These are phyloP conservation scores for Orbilia oligospora DNA, from an alignment of 2,329 filamentous ascomycete species.

Conservation along the genomic window DNA sequence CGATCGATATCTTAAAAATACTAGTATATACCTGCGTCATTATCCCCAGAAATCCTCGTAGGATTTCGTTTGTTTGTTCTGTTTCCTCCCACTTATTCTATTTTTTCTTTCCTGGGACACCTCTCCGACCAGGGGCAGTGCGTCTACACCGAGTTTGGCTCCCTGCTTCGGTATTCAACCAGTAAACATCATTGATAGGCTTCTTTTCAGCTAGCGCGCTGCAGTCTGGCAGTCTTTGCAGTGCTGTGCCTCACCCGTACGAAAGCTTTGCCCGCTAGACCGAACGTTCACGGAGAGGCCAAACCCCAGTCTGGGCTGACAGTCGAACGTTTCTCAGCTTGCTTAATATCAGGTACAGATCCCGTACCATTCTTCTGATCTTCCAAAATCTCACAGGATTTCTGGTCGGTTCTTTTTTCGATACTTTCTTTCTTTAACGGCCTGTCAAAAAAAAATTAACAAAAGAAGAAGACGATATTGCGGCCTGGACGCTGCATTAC, in stretches of 20 bases:
- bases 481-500: constrained; percentile 32
- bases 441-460: constrained; percentile 30
- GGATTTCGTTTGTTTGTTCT: constrained; percentile 21
- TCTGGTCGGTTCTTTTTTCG: constrained; percentile 30
- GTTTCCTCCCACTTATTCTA: constrained; percentile 23
- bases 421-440: constrained; percentile 11
- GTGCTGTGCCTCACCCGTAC: constrained; percentile 46
- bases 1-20: constrained; percentile 37
- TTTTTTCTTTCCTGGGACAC: constrained; percentile 33
- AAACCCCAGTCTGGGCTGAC: constrained; percentile 51
- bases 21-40: constrained; percentile 49
- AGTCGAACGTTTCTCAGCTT: constrained; percentile 20
- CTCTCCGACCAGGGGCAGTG: constrained; percentile 51
- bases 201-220: constrained; percentile 59
- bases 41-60: constrained; percentile 33
- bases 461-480: background rate
- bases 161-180: constrained; percentile 39
- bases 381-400: constrained; percentile 39
- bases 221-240: constrained; percentile 48
- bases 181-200: constrained; percentile 44
- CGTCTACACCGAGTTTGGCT: constrained; percentile 52
- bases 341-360: constrained; percentile 53
- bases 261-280: constrained; percentile 34
- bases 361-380: constrained; percentile 20
- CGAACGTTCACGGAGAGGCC: constrained; percentile 48